Evolutionary conservation across 352 stramenopile genomes (phyloP).

Genomic region (Pythium aphanidermatum): DNA sequence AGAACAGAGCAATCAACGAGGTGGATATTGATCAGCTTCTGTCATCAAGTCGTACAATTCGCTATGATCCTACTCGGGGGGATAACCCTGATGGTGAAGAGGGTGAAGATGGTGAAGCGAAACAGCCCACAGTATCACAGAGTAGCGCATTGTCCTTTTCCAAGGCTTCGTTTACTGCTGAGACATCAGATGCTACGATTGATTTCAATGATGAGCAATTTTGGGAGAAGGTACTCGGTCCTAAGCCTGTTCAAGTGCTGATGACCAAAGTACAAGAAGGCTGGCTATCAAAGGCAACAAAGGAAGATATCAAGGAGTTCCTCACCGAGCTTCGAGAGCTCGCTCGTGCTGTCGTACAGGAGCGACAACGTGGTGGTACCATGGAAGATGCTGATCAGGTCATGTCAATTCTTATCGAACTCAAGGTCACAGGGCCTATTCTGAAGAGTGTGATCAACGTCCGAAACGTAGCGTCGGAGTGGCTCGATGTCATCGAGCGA

Average conservation of each 20-base stretch:
- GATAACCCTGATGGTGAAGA: conserved; percentile 33
- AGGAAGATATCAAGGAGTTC: conserved; percentile 80
- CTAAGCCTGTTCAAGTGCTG: conserved; percentile 79
- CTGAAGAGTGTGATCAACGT: conserved; percentile 73
- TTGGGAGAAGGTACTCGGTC: conserved; percentile 87
- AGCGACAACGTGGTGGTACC: conserved; percentile 79
- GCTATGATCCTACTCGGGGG: conserved; percentile 72
- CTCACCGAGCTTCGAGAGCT: conserved; percentile 72
- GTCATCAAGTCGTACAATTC: conserved; percentile 81
- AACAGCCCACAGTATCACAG: conserved; percentile 37
- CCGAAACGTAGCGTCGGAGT: conserved; percentile 64
- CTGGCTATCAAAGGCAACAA: conserved; percentile 57
- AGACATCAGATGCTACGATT: conserved; percentile 83
- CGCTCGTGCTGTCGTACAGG: conserved; percentile 72
- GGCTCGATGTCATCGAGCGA: conserved; percentile 85
- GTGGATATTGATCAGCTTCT: conserved; percentile 86
- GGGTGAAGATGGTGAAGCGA: conserved; percentile 29
- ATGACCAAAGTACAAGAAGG: conserved; percentile 88
- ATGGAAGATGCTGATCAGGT: conserved; percentile 81
- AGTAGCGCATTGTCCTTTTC: conserved; percentile 80
- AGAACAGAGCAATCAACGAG: conserved; percentile 87
- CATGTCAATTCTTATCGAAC: conserved; percentile 81
- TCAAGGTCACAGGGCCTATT: conserved; percentile 81
- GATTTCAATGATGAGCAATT: conserved; percentile 91
- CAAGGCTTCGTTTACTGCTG: conserved; percentile 83